Base-by-base conservation (phyloP, 345 rosid genomes). In the Lepidium sativum region DNA sequence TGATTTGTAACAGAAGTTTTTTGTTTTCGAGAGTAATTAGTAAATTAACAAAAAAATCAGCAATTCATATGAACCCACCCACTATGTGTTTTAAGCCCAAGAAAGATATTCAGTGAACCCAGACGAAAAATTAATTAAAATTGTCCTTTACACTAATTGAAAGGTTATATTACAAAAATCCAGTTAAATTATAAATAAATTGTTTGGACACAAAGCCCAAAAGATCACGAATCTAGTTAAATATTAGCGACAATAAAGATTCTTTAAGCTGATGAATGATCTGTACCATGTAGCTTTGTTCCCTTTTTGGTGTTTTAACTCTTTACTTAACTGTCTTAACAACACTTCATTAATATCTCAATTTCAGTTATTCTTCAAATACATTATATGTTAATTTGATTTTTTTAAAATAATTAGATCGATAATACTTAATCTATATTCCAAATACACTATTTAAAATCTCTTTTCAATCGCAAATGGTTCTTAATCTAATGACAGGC, bases 201-300 rank as follows among this genome's bases (percentile, higher is more conserved):
- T 34, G 50, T 51, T 17, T 59, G 64, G 68, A 61, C 72, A 60
- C 77, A 61, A 67, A 73, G 59, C 68, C 77, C 77, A 61, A 73
- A 67, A 73, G 73, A 73, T 73, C 59, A 39, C 73, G 31, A 68
- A 73, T 73, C 77, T 67, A 73, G 73, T 67, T 67, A 6, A 54
- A 44, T 53, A 73, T 67, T 43, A 73, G 63, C 64, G 72, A 73
- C 73, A 73, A 67, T 21, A 53, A 67, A 73, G 72, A 61, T 73
- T 60, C 69, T 73, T 16, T 51, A 72, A 51, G 54, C 63, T 67
- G 54, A 60, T 73, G 58, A 39, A 61, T 67, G 68, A 73, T 73
- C 73, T 73, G 77, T 67, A 67, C 68, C 77, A 73, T 73, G 77
- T 73, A 73, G 64, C 72, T 45, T 29, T 67, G 68, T 73, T 48